Percentiles rank a stretch among this genome's conserved stretches.
These are phyloP conservation scores for Nicotiana otophora DNA, from an alignment of 257 asterid species.

Conservation along the genomic window DNA sequence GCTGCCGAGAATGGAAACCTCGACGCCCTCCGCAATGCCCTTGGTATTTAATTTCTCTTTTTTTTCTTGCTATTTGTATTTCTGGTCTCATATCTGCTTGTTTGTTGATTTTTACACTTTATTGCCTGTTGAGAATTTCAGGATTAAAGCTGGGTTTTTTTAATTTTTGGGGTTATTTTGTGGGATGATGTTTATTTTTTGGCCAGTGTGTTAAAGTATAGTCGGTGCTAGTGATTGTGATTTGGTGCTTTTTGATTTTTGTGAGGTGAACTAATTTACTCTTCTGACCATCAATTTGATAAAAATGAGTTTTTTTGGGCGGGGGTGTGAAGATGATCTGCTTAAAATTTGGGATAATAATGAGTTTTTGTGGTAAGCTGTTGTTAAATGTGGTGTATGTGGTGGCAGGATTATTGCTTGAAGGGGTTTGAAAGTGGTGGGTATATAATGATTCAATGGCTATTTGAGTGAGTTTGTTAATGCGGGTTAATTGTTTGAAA, in stretches of 20 bases:
- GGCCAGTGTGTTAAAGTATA: neutral
- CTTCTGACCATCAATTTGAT: neutral
- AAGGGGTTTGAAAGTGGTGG: neutral
- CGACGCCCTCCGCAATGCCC: too few species aligned
- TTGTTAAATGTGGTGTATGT: neutral
- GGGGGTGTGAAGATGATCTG: neutral
- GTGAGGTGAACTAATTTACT: neutral
- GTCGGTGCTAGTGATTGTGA: neutral
- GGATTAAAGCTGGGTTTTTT: neutral
- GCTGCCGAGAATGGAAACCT: too few species aligned
- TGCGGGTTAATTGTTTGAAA: neutral
- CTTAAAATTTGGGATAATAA: neutral
- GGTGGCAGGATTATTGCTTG: neutral
- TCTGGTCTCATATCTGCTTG: neutral
- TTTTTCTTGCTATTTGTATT: too few species aligned
- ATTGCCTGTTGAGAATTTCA: neutral
- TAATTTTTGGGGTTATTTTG: neutral
- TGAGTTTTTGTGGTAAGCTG: neutral
- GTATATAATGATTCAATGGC: neutral
- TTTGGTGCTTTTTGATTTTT: neutral
- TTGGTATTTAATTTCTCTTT: too few species aligned
- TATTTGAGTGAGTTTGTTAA: neutral
- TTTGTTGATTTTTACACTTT: neutral
- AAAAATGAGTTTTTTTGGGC: neutral
- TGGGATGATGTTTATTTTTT: neutral